phyloP scores from a whole-genome alignment of 1,284 basidiomycete genomes.

The Pascua sp. region DNA sequence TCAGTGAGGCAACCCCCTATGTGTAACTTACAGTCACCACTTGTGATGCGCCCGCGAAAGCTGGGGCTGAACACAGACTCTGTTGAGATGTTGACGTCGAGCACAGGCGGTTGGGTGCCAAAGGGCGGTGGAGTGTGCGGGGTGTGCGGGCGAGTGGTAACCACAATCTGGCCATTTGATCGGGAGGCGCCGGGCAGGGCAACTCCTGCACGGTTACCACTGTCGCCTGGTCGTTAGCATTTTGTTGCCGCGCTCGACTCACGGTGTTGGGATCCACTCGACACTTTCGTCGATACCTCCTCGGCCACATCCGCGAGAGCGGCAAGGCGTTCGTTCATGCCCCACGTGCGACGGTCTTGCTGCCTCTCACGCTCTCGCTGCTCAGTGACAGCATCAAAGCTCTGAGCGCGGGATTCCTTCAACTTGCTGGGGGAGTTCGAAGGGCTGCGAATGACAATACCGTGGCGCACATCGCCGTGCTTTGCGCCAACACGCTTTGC shows the following conservation, averaged over 20 bases:
- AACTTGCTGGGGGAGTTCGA: background rate
- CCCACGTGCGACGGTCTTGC: too few relatives aligned
- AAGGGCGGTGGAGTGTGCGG: background rate
- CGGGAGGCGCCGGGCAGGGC: too few relatives aligned
- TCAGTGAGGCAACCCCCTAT: too few relatives aligned
- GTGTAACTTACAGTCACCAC: too few relatives aligned
- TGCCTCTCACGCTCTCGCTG: too few relatives aligned
- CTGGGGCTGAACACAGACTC: background rate
- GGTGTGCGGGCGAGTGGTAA: background rate
- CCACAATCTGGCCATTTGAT: too few relatives aligned
- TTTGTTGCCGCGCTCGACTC: too few relatives aligned
- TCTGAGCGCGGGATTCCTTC: background rate
- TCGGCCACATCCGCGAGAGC: background rate
- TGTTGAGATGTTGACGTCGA: constrained; percentile 12
- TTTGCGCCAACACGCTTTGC: constrained; percentile 4
- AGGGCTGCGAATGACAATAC: background rate
- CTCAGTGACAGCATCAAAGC: background rate
- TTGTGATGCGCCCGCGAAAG: background rate
- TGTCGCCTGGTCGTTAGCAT: too few relatives aligned
- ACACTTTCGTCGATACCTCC: background rate
- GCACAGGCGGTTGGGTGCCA: constrained; percentile 3
- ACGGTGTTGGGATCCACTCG: too few relatives aligned
- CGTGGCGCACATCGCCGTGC: background rate
- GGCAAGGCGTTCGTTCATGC: too few relatives aligned
- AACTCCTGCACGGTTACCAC: too few relatives aligned